A percentile compares a stretch with the other conserved stretches of the same genome.
These are phyloP conservation scores for Phytophthora rubi DNA, from an alignment of 352 stramenopile species.

Conservation along the genomic window DNA sequence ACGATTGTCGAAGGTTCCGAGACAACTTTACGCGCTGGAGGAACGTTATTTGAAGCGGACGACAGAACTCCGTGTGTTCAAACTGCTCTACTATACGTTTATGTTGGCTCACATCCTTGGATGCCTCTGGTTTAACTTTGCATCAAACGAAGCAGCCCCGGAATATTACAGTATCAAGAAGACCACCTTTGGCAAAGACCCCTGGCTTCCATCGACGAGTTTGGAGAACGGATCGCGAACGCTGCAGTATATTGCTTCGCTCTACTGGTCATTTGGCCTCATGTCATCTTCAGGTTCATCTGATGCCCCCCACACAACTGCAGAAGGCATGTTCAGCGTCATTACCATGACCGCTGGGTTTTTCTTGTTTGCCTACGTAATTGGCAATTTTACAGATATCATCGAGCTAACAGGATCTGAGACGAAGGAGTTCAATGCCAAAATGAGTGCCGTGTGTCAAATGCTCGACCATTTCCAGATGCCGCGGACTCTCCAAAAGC, in stretches of 20 bases:
- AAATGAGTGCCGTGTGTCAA: conserved; percentile 55
- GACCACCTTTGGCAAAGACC: conserved; percentile 28
- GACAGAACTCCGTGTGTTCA: conserved; percentile 58
- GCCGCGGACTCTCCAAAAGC: conserved; percentile 39
- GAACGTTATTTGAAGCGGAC: conserved; percentile 63
- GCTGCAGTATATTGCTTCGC: conserved; percentile 56
- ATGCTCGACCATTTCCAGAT: conserved; percentile 60
- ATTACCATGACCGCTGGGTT: conserved; percentile 65
- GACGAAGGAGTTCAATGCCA: conserved; percentile 61
- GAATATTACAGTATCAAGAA: not conserved
- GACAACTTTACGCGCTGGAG: conserved; percentile 52
- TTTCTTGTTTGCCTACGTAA: conserved; percentile 72
- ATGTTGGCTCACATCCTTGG: conserved; percentile 56
- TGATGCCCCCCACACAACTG: conserved; percentile 46
- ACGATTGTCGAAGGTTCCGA: conserved; percentile 53
- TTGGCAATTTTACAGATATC: conserved; percentile 67
- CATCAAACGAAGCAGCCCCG: conserved; percentile 17
- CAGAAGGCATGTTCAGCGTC: conserved; percentile 54
- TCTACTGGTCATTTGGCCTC: conserved; percentile 69
- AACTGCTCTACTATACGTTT: conserved; percentile 70
- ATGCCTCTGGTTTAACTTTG: conserved; percentile 66
- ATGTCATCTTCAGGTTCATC: conserved; percentile 58
- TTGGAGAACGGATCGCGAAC: conserved; percentile 24
- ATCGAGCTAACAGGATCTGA: conserved; percentile 60
- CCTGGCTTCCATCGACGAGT: conserved; percentile 40